Percentiles rank a stretch among this genome's conserved stretches.
phyloP scores from a whole-genome alignment of 1,284 basidiomycete species.

The Sanghuangporus sanghuang region DNA sequence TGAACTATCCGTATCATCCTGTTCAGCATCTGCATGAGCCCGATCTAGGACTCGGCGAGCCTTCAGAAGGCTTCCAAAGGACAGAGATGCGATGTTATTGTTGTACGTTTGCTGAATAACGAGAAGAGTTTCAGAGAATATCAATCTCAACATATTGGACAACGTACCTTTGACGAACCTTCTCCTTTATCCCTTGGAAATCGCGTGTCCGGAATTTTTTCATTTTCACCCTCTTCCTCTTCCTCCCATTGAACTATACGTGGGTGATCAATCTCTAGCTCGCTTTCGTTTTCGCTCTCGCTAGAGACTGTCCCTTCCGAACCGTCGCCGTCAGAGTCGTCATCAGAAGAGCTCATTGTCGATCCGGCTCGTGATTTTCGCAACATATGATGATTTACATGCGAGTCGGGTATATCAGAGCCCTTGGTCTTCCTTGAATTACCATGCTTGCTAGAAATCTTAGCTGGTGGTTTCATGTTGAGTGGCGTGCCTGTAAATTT shows the following conservation, averaged over 20 bases:
- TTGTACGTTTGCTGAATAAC: conserved; percentile 12
- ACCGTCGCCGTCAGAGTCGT: neutral
- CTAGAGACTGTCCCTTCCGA: neutral
- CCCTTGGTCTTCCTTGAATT: too few relatives aligned
- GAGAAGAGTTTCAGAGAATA: conserved; percentile 10
- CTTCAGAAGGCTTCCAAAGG: conserved; percentile 62
- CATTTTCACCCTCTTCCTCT: conserved; percentile 43
- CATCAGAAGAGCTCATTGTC: neutral
- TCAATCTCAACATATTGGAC: conserved; percentile 17
- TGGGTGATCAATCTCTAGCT: conserved; percentile 38
- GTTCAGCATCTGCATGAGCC: conserved; percentile 31
- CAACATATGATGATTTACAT: neutral
- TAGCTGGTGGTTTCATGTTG: too few relatives aligned
- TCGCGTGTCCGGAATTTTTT: conserved; percentile 26
- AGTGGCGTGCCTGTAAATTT: too few relatives aligned
- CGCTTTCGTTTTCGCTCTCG: neutral
- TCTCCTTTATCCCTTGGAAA: conserved; percentile 24
- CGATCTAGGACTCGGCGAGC: conserved; percentile 53
- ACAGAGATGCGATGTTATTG: conserved; percentile 50
- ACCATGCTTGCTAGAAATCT: too few relatives aligned
- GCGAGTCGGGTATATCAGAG: too few relatives aligned
- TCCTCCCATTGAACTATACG: conserved; percentile 54
- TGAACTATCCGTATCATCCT: conserved; percentile 31
- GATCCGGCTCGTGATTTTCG: too few relatives aligned
- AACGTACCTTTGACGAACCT: conserved; percentile 14